Percentiles rank a stretch among this genome's conserved stretches.
These are phyloP conservation scores for Oryza glumipatula DNA, from an alignment of 176 grass and related monocot species.

Conservation along the genomic window DNA sequence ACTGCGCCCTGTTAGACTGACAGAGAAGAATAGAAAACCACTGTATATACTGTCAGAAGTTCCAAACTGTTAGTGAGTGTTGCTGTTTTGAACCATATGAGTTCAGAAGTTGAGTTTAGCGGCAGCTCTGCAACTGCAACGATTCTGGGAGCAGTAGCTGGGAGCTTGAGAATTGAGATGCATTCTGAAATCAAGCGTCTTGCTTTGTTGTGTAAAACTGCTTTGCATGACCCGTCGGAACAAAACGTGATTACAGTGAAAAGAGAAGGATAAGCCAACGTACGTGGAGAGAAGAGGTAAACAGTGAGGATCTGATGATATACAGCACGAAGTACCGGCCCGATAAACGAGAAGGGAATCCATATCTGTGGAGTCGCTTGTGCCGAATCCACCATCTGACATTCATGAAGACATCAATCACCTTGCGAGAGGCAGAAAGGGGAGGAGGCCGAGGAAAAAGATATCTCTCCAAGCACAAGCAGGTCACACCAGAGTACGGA, in stretches of 20 bases:
- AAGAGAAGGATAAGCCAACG: neutral
- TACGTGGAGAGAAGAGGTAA: neutral
- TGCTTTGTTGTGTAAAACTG: no score
- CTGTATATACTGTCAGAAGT: neutral
- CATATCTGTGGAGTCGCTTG: neutral
- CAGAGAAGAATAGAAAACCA: neutral
- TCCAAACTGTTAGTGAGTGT: neutral
- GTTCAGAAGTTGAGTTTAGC: conserved; percentile 11
- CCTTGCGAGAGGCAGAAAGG: neutral
- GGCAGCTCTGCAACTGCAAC: neutral
- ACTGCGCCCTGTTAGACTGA: neutral
- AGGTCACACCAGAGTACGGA: conserved; percentile 39
- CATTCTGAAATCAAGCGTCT: no score
- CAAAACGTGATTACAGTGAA: neutral
- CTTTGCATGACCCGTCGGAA: neutral
- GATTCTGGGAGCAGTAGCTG: neutral
- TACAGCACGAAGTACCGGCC: conserved; percentile 3
- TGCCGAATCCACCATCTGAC: conserved; percentile 33
- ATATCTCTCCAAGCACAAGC: neutral
- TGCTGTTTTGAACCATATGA: neutral
- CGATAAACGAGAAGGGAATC: conserved; percentile 31
- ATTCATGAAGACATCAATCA: conserved; percentile 50
- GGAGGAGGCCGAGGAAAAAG: neutral
- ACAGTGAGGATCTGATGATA: neutral
- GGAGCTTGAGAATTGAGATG: no score